Conservation (phyloP, 169 alveolate genomes). For the Babesia divergens region DNA sequence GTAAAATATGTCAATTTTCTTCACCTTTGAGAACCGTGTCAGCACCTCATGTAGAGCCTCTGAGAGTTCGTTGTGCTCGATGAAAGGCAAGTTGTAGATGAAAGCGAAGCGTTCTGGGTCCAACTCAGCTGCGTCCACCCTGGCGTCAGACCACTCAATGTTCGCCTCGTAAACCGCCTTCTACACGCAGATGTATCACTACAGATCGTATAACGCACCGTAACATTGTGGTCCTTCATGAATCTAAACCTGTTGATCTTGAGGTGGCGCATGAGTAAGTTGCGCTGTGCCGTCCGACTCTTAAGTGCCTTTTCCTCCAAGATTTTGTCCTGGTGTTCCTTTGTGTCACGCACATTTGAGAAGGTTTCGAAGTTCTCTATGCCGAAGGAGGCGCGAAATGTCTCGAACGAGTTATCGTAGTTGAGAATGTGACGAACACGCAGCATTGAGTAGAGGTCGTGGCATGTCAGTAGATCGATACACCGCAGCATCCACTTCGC, state of each 20-base stretch:
- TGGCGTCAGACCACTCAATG: constrained; percentile 54
- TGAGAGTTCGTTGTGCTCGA: constrained; percentile 22
- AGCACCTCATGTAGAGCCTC: constrained; percentile 19
- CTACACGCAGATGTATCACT: background rate
- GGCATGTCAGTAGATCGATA: constrained; percentile 49
- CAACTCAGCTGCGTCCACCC: constrained; percentile 13
- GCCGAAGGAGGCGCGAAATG: constrained; percentile 56
- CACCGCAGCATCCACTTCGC: constrained; percentile 32
- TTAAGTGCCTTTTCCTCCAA: constrained; percentile 45
- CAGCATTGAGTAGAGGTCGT: constrained; percentile 51
- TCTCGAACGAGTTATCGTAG: constrained; percentile 63
- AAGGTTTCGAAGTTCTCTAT: constrained; percentile 55
- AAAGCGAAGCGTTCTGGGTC: constrained; percentile 44
- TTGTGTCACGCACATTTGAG: constrained; percentile 40
- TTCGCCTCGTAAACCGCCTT: constrained; percentile 62
- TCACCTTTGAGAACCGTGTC: constrained; percentile 18
- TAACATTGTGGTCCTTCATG: constrained; percentile 52
- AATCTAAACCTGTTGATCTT: constrained; percentile 51
- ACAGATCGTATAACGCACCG: constrained; percentile 13
- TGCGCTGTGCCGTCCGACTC: constrained; percentile 42
- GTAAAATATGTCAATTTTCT: constrained; percentile 16
- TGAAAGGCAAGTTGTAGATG: constrained; percentile 56
- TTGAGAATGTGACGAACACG: constrained; percentile 49
- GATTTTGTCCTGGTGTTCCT: constrained; percentile 35
- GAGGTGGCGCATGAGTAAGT: constrained; percentile 47